Evolutionary conservation across 2,329 filamentous ascomycete species (phyloP), one percentile per base, ranked within the genome.

Genomic region (Trichothecium roseum): DNA sequence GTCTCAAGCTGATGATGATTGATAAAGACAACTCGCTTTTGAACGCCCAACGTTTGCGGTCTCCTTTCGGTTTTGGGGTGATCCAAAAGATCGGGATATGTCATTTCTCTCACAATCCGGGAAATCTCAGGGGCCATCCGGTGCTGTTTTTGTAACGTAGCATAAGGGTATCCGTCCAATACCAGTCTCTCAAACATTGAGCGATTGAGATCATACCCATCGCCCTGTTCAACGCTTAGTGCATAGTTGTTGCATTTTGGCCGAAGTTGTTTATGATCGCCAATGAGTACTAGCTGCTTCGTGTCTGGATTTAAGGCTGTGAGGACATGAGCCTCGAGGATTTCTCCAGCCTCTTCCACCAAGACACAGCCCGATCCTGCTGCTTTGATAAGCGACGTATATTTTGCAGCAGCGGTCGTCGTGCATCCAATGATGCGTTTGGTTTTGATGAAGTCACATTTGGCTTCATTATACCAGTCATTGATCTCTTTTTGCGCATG

Each of bases 321-420:
- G 1, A 85, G 52, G 15, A 57, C 28, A 43, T 85, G 81, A 2
- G 67, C 65, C 50, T 86, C 81, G 0, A 84, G 59, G 4, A 86
- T 81, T 42, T 86, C 81, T 2, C 79, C 81, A 1, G 80, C 81
- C 52, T 86, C 81, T 50, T 86, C 81, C 0, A 84, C 71, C 0
- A 87, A 48, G 1, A 84, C 53, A 3, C 83, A 60, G 1, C 75
- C 73, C 0, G 78, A 76, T 0, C 56, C 52, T 0, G 69, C 70
- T 1, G 64, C 58, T 4, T 64, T 64, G 8, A 86, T 64, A 2
- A 71, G 59, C 1, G 66, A 54, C 0, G 63, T 55, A 34, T 81
- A 69, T 54, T 66, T 84, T 0, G 82, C 78, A 0, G 80, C 80
- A 0, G 63, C 78, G 0, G 77, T 86, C 0, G 81, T 86, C 0